These are phyloP conservation scores for Mrakia hoshinonis DNA, from an alignment of 768 basidiomycete species.

Conservation along the genomic window DNA sequence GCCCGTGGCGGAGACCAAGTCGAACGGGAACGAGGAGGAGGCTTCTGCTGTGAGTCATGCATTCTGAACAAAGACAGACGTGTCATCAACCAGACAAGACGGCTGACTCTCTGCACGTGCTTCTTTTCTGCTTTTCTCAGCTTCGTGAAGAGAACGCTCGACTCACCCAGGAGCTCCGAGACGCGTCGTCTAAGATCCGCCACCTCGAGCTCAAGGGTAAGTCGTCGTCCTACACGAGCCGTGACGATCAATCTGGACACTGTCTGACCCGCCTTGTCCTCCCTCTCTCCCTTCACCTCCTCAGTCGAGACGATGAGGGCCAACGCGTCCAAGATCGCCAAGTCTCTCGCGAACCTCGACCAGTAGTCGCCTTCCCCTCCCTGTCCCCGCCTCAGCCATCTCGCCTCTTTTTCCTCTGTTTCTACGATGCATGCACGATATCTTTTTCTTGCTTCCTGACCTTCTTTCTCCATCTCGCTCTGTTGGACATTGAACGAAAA, in stretches of 20 bases:
- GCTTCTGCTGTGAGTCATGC: neutral
- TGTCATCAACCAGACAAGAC: too few relatives aligned
- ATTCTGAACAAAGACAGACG: neutral
- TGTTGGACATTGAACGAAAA: too few relatives aligned
- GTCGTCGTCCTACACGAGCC: neutral
- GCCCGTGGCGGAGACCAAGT: neutral
- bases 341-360: constrained; percentile 7
- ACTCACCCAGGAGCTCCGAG: constrained; percentile 60
- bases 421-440: neutral
- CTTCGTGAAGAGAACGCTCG: constrained; percentile 53
- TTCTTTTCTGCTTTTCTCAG: neutral
- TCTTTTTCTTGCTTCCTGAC: too few relatives aligned
- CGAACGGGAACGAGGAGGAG: neutral
- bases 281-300: neutral
- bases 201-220: constrained; percentile 55
- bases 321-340: constrained; percentile 27
- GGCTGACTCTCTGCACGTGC: neutral
- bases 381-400: neutral
- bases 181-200: constrained; percentile 70
- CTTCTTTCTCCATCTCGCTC: too few relatives aligned
- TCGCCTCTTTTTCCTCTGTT: neutral
- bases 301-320: constrained; percentile 29
- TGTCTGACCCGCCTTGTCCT: neutral
- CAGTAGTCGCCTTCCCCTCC: neutral
- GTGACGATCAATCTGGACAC: too few relatives aligned